Conservation (phyloP, 2,329 filamentous ascomycete species). For the Aspergillus sp. region DNA sequence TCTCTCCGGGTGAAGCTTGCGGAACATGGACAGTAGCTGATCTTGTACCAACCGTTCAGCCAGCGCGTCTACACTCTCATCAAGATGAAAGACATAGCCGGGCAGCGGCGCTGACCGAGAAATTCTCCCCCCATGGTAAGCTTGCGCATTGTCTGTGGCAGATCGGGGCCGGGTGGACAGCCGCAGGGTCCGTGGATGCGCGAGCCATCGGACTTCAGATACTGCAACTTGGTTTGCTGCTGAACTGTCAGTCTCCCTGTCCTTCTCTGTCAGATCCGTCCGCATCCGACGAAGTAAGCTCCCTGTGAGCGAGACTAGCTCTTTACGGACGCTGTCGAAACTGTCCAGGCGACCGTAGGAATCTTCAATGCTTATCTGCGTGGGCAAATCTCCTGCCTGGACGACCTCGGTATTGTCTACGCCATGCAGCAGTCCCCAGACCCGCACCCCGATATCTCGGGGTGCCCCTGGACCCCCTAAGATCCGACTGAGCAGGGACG, state of each 20-base stretch:
- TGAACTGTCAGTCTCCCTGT: constrained; percentile 36
- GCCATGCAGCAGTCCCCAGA: constrained; percentile 81
- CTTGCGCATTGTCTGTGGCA: constrained; percentile 56
- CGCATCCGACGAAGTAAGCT: constrained; percentile 79
- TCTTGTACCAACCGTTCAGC: constrained; percentile 71
- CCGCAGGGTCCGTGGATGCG: constrained; percentile 77
- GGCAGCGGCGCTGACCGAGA: constrained; percentile 77
- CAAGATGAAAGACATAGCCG: constrained; percentile 68
- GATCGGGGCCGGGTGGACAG: constrained; percentile 71
- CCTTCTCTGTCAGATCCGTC: constrained; percentile 66
- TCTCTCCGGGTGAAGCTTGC: constrained; percentile 69
- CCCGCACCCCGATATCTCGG: constrained; percentile 68
- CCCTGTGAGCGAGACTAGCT: constrained; percentile 67
- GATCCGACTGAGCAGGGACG: constrained; percentile 66
- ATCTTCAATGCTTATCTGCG: constrained; percentile 93
- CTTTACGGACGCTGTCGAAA: constrained; percentile 63
- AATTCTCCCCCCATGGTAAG: constrained; percentile 65
- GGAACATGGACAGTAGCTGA: constrained; percentile 69
- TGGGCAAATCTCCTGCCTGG: constrained; percentile 69
- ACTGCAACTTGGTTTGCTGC: neutral
- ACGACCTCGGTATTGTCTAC: constrained; percentile 75
- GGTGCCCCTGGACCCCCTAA: constrained; percentile 70
- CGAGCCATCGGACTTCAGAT: constrained; percentile 64
- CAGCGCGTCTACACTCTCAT: constrained; percentile 59
- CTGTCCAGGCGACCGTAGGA: constrained; percentile 75